Evolutionary conservation across 345 rosid species (phyloP), one percentile per base, ranked within the genome.

Genomic region (Sonneratia alba): DNA sequence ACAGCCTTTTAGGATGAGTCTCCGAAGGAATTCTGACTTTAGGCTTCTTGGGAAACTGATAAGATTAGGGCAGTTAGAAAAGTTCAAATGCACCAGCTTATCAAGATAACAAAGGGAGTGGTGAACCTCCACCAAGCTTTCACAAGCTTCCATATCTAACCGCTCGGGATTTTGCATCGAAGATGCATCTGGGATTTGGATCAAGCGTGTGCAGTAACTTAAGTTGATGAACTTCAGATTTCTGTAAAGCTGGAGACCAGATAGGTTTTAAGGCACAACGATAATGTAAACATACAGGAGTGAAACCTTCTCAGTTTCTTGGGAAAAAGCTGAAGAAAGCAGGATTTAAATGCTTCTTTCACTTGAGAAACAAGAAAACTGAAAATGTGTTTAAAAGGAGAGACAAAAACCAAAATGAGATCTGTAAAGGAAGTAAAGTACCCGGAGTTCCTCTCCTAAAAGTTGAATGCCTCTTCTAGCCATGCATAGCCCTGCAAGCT

Each of bases 401-500:
- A 61, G 5, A 63, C 1, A 63, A 14, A 24, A 55, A 40, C 43
- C 43, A 40, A 40, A 40, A 4, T 40, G 24, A 55, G 15, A 66
- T 9, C 36, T 56, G 49, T 34, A 68, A 0, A 42, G 3, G 51
- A 47, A 9, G 16, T 14, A 47, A 1, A 55, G 45, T 57, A 74
- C 76, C 76, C 43, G 15, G n/a, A 56, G 12, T 16, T 38, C 75
- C 51, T 68, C 18, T 32, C 67, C 64, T 1, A 57, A 53, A 19
- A 3, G 56, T 22, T 27, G 7, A 16, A 74, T 40, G 16, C 62
- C 13, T 71, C 71, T 73, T 21, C 21, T 19, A 21, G 55, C 27
- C 76, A 73, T 34, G 24, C 7, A 7, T 7, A 67, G 67, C 22
- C 47, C 56, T 18, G 56, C 76, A 51, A 73, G 76, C 51, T 73